phyloP scores from a whole-genome alignment of 768 basidiomycete genomes.

The Sistotremastrum niveocremeum region DNA sequence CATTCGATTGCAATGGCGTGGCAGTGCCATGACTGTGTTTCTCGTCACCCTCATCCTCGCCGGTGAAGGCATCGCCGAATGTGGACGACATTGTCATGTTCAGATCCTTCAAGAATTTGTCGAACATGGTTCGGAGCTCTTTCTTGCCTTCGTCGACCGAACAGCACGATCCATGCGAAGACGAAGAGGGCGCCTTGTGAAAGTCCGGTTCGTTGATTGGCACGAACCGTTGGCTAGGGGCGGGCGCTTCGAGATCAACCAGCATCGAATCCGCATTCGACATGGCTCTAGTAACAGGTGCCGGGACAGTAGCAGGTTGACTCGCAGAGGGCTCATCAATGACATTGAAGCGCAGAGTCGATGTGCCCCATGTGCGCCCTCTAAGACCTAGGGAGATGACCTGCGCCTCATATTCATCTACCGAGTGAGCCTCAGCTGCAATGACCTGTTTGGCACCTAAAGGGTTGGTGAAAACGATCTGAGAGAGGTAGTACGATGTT shows the following conservation, averaged over 20 bases:
- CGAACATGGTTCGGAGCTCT: conserved; percentile 34
- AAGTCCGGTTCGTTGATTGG: conserved; percentile 10
- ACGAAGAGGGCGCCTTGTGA: conserved; percentile 6
- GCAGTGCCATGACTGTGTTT: background rate
- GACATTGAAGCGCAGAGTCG: conserved; percentile 50
- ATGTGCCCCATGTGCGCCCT: conserved; percentile 39
- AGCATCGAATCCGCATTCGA: conserved; percentile 18
- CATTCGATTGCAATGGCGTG: background rate
- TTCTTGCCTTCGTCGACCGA: conserved; percentile 30
- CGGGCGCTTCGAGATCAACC: conserved; percentile 6
- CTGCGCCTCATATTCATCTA: conserved; percentile 41
- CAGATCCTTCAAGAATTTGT: conserved; percentile 41
- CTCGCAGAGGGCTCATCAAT: conserved; percentile 29
- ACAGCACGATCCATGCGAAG: conserved; percentile 26
- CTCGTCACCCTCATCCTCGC: background rate
- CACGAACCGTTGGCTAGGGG: conserved; percentile 8
- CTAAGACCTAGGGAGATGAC: conserved; percentile 29
- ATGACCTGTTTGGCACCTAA: conserved; percentile 45
- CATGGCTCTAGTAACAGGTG: conserved; percentile 3
- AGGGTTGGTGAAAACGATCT: conserved; percentile 56
- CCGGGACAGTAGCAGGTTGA: background rate
- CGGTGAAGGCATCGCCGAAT: conserved; percentile 17
- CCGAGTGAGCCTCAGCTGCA: conserved; percentile 41
- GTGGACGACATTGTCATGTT: conserved; percentile 28
- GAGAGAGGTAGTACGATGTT: conserved; percentile 46